Conservation (phyloP, 352 stramenopile genomes). For the Phytopythium helicoides region DNA sequence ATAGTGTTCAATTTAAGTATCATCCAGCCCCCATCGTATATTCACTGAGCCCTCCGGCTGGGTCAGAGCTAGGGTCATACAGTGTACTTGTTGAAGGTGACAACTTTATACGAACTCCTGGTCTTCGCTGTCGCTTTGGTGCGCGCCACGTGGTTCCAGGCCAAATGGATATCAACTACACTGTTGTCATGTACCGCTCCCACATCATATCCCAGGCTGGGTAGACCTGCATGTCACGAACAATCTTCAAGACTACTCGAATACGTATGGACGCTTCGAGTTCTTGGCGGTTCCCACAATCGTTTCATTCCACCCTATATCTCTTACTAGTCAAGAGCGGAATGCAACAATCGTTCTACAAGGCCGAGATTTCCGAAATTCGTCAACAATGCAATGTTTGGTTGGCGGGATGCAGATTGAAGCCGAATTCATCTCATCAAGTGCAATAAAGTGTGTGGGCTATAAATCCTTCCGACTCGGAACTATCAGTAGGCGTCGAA, state of each 20-base stretch:
- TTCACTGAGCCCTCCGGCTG: constrained; percentile 14
- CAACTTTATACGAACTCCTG: constrained; percentile 29
- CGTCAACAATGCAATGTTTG: constrained; percentile 26
- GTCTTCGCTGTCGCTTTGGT: constrained; percentile 44
- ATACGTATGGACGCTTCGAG: constrained; percentile 25
- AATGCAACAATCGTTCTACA: constrained; percentile 13
- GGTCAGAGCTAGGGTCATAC: constrained; percentile 30
- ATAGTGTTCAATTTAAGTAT: constrained; percentile 19
- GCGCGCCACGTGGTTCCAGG: constrained; percentile 22
- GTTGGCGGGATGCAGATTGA: constrained; percentile 23
- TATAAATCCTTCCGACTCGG: constrained; percentile 7
- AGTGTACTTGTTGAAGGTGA: constrained; percentile 23
- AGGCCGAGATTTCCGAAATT: constrained; percentile 39
- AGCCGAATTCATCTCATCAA: constrained; percentile 20
- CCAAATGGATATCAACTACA: constrained; percentile 29
- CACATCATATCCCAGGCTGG: constrained; percentile 20
- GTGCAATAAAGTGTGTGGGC: constrained; percentile 17
- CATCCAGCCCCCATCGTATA: constrained; percentile 11
- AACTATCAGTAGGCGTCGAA: constrained; percentile 25
- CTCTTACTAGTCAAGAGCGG: constrained; percentile 10
- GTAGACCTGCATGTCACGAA: constrained; percentile 47
- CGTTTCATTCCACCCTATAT: constrained; percentile 16
- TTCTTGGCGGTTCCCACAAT: constrained; percentile 33
- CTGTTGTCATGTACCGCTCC: constrained; percentile 27
- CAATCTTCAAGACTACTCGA: constrained; percentile 54